Conservation (phyloP, 441 rosid species). For the Populus hybrid region DNA sequence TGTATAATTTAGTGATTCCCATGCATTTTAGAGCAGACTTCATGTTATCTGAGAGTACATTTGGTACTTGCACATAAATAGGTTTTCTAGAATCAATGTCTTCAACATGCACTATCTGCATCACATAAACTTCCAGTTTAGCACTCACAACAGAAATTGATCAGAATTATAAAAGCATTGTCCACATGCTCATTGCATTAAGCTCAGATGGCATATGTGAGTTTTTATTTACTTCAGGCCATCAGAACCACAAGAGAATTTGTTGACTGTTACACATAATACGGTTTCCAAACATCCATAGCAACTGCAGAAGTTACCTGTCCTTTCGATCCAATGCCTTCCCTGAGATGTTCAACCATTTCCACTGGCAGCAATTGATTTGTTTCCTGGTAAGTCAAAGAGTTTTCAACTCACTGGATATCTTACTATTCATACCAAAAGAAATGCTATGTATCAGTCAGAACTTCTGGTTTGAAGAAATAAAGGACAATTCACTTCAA, state of each 20-base stretch:
- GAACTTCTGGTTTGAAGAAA: neutral
- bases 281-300: neutral
- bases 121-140: slow-evolving; percentile 23
- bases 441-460: slow-evolving; percentile 4
- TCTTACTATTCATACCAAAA: neutral
- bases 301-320: slow-evolving; percentile 51
- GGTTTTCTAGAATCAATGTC: slow-evolving; percentile 63
- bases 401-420: slow-evolving; percentile 7
- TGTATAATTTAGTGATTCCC: slow-evolving; percentile 72
- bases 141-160: slow-evolving; percentile 16
- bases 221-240: slow-evolving; percentile 3
- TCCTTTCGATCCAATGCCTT: slow-evolving; percentile 71
- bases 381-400: slow-evolving; percentile 50
- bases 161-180: slow-evolving; percentile 9
- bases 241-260: slow-evolving; percentile 12
- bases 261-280: slow-evolving; percentile 1
- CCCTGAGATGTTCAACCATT: slow-evolving; percentile 84
- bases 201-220: slow-evolving; percentile 7
- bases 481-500: neutral
- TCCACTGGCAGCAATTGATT: slow-evolving; percentile 58
- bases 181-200: neutral
- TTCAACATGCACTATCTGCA: slow-evolving; percentile 85
- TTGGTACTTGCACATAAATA: slow-evolving; percentile 50
- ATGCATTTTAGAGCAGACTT: slow-evolving; percentile 60
- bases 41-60: slow-evolving; percentile 61